These are phyloP conservation scores for Lactifluus hygrophoroides DNA, from an alignment of 768 basidiomycete species.

Conservation along the genomic window DNA sequence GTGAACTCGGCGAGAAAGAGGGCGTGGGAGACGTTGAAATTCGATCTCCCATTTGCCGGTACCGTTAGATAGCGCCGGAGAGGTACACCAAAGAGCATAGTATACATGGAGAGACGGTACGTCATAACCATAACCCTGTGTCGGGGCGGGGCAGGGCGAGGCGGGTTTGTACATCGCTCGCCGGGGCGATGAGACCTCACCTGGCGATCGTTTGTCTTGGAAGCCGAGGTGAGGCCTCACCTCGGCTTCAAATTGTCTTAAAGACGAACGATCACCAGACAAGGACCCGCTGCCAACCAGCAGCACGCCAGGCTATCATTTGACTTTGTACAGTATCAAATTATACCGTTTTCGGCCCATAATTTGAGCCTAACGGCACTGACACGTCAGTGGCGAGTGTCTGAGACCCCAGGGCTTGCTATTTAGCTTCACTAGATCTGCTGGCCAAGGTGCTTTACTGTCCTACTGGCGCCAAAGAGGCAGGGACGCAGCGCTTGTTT, in stretches of 20 bases:
- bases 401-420: background rate
- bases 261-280: background rate
- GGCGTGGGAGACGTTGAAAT: background rate
- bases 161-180: background rate
- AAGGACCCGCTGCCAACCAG: background rate
- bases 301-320: background rate
- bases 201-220: too few relatives aligned
- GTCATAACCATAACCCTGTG: slow-evolving; percentile 6
- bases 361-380: too few relatives aligned
- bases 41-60: too few relatives aligned
- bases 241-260: background rate
- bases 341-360: background rate
- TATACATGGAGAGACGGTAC: too few relatives aligned
- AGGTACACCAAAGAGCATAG: too few relatives aligned
- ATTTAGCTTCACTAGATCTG: background rate
- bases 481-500: background rate
- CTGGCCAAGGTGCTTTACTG: background rate
- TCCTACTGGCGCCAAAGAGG: background rate
- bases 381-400: background rate
- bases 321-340: background rate
- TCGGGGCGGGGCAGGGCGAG: background rate
- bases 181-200: background rate
- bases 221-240: background rate
- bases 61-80: too few relatives aligned
- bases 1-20: background rate